phyloP scores from a whole-genome alignment of 345 rosid species.

The Corchorus capsularis region DNA sequence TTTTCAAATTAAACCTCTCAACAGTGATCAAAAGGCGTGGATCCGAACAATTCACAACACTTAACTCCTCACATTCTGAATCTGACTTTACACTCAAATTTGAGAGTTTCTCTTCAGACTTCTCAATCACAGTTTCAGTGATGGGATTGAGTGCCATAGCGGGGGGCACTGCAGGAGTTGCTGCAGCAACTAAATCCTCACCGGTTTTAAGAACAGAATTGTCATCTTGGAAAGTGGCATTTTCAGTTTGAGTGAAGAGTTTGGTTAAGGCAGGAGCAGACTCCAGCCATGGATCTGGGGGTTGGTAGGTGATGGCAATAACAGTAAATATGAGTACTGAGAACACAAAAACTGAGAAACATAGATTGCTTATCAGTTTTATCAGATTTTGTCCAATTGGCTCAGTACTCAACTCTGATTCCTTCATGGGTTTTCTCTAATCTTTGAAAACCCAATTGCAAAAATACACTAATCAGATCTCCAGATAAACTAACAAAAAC shows the following conservation, averaged over 20 bases:
- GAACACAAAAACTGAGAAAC: conserved; percentile 94
- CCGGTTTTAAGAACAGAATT: conserved; percentile 73
- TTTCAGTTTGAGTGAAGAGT: conserved; percentile 66
- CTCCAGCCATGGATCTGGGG: conserved; percentile 97
- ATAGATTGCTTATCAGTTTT: conserved; percentile 78
- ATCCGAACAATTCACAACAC: conserved; percentile 78
- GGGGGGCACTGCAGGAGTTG: conserved; percentile 31
- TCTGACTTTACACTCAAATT: conserved; percentile 39
- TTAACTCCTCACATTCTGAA: conserved; percentile 50
- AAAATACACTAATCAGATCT: conserved; percentile 11
- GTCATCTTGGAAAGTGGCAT: conserved; percentile 83
- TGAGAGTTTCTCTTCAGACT: conserved; percentile 43
- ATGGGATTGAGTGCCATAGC: conserved; percentile 31
- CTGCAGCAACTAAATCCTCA: conserved; percentile 55
- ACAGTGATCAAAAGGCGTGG: conserved; percentile 65
- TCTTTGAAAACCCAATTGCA: conserved; percentile 7
- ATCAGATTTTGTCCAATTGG: conserved; percentile 81
- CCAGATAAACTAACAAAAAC: conserved; percentile 5
- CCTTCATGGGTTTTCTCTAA: conserved; percentile 54
- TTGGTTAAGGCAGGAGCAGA: conserved; percentile 82
- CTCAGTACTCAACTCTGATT: conserved; percentile 57
- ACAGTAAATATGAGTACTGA: conserved; percentile 76
- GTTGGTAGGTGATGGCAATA: conserved; percentile 89
- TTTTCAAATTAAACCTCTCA: conserved; percentile 77
- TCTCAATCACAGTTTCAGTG: conserved; percentile 51